phyloP scores from a whole-genome alignment of 192 early-diverging fungal species.

The Coemansia erecta region DNA sequence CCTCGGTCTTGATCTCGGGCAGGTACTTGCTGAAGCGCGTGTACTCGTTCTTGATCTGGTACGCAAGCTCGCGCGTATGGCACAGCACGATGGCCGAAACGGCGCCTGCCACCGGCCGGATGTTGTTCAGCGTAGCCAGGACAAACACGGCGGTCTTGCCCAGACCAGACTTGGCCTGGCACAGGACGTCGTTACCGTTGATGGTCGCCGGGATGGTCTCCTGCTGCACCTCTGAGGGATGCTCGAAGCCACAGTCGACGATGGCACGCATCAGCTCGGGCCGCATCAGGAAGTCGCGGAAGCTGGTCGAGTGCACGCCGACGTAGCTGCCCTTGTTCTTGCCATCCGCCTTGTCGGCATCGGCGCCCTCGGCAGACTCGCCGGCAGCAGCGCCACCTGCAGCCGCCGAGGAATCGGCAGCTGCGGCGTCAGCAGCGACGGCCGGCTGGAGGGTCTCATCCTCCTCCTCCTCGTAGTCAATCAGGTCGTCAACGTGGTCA shows the following conservation, averaged over 20 bases:
- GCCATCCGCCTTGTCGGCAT: conserved; percentile 60
- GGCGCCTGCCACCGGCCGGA: conserved; percentile 77
- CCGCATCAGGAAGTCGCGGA: conserved; percentile 97
- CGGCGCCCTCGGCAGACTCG: conserved; percentile 44
- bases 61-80: conserved; percentile 97
- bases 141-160: conserved; percentile 99
- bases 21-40: conserved; percentile 94
- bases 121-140: conserved; percentile 89
- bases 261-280: conserved; percentile 93
- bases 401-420: conserved; percentile 1
- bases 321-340: conserved; percentile 97
- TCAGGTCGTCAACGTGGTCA: conserved; percentile 84
- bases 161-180: conserved; percentile 98
- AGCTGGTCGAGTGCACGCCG: conserved; percentile 97
- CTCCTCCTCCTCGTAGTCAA: conserved; percentile 97
- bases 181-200: conserved; percentile 94
- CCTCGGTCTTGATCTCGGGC: conserved; percentile 87
- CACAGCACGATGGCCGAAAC: conserved; percentile 91
- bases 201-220: conserved; percentile 98
- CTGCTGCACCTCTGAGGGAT: conserved; percentile 98
- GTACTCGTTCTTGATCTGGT: conserved; percentile 98
- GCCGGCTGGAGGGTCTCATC: conserved; percentile 63
- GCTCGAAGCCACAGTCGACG: conserved; percentile 98
- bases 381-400: conserved; percentile 51
- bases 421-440: conserved; percentile 11